Base-by-base conservation (phyloP, 108 stramenopile genomes). In the Fragilaria radians region DNA sequence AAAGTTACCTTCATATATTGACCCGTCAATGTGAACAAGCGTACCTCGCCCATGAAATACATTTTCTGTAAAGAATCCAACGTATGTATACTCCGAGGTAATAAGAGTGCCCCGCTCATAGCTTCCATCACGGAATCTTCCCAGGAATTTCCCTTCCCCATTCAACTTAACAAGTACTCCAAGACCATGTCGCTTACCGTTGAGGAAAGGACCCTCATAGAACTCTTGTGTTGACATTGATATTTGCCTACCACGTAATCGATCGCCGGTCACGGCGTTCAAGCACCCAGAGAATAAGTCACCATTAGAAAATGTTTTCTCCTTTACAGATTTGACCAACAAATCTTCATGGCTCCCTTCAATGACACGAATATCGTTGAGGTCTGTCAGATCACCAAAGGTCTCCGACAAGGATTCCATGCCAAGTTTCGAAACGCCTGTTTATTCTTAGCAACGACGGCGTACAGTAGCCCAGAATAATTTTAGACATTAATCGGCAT, bases 261-360 rank as follows among this genome's bases (percentile, higher is more conserved):
- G 57, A 28, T 64, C 62, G 0, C 62, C 46, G 19, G 62, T 69
- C 17, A 26, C 45, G 5, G 48, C 50, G 36, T 73, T 33, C 28
- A 73, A 56, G 34, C 57, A 52, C 1, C 72, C 72, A 17, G 67
- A 65, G 63, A 73, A 73, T n/a, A 68, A 31, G 28, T 68, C 72
- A 4, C 72, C 72, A n/a, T 63, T 69, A 19, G 67, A 62, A 59
- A 9, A 51, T 19, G 22, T 25, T 21, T 51, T 51, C 17, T 51
- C 50, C 50, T 51, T 51, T 5, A 51, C 50, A 51, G 7, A 51
- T 21, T 51, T 51, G 36, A 42, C 36, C 11, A 42, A 14, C 14
- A 11, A 7, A 11, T 42, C 36, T 7, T 42, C 11, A 7, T 42
- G 11, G 36, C 36, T 42, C 36, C 36, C 36, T 42, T 42, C 14